phyloP scores from a whole-genome alignment of 1,139 yeast genomes.

The Arxiozyma heterogenica region DNA sequence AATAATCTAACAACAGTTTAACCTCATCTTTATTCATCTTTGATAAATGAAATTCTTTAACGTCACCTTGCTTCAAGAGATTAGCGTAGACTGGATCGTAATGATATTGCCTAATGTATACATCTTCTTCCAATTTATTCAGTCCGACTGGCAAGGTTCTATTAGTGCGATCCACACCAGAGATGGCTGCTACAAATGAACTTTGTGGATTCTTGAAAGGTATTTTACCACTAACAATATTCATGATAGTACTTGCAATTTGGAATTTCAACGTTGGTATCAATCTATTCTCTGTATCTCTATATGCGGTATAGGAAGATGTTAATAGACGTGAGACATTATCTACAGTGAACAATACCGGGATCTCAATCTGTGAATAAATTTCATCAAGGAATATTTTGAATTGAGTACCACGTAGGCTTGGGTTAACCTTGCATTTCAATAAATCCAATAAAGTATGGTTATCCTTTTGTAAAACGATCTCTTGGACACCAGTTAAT shows the following conservation, averaged over 20 bases:
- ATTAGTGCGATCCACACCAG: slow-evolving; percentile 39
- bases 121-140: slow-evolving; percentile 45
- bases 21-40: slow-evolving; percentile 50
- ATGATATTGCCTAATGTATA: slow-evolving; percentile 42
- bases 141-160: slow-evolving; percentile 56
- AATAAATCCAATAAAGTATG: slow-evolving; percentile 40
- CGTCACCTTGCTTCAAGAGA: slow-evolving; percentile 39
- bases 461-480: slow-evolving; percentile 35
- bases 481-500: slow-evolving; percentile 21
- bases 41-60: slow-evolving; percentile 40
- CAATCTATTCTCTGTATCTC: slow-evolving; percentile 46
- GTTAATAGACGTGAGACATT: slow-evolving; percentile 61
- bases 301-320: slow-evolving; percentile 50
- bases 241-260: slow-evolving; percentile 51
- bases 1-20: slow-evolving; percentile 43
- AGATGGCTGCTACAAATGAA: slow-evolving; percentile 57
- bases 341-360: slow-evolving; percentile 67
- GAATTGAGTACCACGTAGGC: slow-evolving; percentile 37
- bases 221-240: slow-evolving; percentile 47
- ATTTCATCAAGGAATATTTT: slow-evolving; percentile 49
- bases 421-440: slow-evolving; percentile 30
- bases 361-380: slow-evolving; percentile 34
- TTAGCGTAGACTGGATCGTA: slow-evolving; percentile 52
- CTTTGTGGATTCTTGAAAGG: slow-evolving; percentile 43
- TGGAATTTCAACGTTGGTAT: slow-evolving; percentile 60